Base-by-base conservation (phyloP, 805 yeast species). In the Candida boidinii region DNA sequence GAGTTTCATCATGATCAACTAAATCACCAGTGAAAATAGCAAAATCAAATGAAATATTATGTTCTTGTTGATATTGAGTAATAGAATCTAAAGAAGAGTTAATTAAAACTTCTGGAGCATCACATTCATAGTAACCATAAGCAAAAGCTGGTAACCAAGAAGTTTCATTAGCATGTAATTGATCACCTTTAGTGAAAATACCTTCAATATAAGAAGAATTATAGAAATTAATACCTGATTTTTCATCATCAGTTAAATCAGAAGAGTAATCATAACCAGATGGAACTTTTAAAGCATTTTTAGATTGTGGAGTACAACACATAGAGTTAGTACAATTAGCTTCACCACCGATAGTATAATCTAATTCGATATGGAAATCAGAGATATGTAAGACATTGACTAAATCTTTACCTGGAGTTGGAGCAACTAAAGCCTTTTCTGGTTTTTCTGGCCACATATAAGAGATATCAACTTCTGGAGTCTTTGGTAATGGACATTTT, bases 351-450 rank as follows among this genome's bases (percentile, higher is more conserved):
- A 70, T 55, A 16, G 60, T 51, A 50, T 70, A 75, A 40, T 72
- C 70, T 35, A 70, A 51, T 48, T 77, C 73, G 29, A 76, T 53
- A 51, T 79, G 86, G 53, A 79, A 73, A 48, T 79, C 87, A 14
- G 79, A 68, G 21, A 79, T 45, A 43, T 79, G 88, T 39, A 79
- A 58, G 4, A 76, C 85, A 38, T 76, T 72, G 53, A 77, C 72
- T 2, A 64, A 58, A 36, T 65, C 60, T 32, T 42, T 37, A 16
- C 49, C 44, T 13, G 50, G 44, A 13, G 54, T 68, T 45, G 53
- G 73, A 47, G 60, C 70, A 36, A 52, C 68, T 40, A 55, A 65
- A 53, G 54, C 66, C 35, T 51, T 60, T 41, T 39, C 59, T 36
- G 52, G 72, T 43, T 60, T 66, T 23, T 46, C 49, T 4, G 72